phyloP scores from a whole-genome alignment of 148 eudicot genomes.

The Cornus kousa region DNA sequence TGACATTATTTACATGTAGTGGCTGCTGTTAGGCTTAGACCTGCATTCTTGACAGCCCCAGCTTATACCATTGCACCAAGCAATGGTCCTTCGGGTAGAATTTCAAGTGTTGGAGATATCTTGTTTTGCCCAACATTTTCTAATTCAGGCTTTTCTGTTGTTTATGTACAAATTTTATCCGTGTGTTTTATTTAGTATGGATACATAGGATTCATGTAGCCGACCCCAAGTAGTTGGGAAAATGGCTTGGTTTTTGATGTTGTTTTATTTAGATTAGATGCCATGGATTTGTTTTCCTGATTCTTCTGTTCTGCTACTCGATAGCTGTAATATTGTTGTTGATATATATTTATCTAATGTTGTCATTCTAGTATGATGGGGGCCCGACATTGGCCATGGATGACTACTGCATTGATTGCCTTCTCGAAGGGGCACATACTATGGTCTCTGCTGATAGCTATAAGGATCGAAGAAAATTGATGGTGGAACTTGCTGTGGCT shows the following conservation, averaged over 20 bases:
- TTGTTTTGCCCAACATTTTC: neutral
- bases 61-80: neutral
- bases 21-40: neutral
- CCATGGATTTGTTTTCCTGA: neutral
- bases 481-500: conserved; percentile 88
- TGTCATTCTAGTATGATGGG: conserved; percentile 63
- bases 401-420: conserved; percentile 68
- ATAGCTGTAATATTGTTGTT: neutral
- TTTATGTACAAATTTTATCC: neutral
- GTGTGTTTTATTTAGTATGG: neutral
- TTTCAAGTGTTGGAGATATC: neutral
- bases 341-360: conserved; percentile 17
- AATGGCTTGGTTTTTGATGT: too few species aligned
- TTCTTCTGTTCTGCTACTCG: neutral
- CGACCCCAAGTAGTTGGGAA: too few species aligned
- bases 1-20: neutral
- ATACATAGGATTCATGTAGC: too few species aligned
- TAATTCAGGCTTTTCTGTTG: neutral
- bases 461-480: conserved; percentile 64
- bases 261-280: neutral
- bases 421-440: conserved; percentile 53
- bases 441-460: conserved; percentile 77
- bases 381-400: conserved; percentile 73
- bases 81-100: neutral
- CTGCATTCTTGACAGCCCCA: neutral